Base-by-base conservation (phyloP, 2,329 filamentous ascomycete genomes). In the Beauveria pseudobassiana region DNA sequence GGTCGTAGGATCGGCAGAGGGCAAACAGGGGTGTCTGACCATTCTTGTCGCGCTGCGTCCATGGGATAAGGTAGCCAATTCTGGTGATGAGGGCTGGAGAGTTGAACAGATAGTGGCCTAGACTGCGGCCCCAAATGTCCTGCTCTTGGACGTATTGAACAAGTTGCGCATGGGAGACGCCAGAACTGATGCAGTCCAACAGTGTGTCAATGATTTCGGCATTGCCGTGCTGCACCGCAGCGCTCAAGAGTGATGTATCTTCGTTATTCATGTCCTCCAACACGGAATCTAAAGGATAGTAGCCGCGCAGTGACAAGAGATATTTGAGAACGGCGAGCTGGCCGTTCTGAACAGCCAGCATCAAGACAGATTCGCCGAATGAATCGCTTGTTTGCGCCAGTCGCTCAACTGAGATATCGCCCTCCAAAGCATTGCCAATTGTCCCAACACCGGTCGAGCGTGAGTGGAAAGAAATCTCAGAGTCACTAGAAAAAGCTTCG, bases 21-120 rank as follows among this genome's bases (percentile, higher is more conserved):
- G 95, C 95, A 72, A 99, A 98, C 9, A 99, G 78, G 1, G 95
- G 96, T n/a, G 96, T 99, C 74, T 98, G 95, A 0, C 95, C 95
- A 70, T 98, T 97, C 72, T 92, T 96, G 74, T 99, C 95, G 67
- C 88, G 91, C 73, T 96, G 86, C 62, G 86, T 84, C 95, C 95
- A 99, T 9, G 91, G 90, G 59, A 99, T 79, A 66, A 93, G 76
- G 63, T 83, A 81, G 2, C 92, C 93, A 63, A 98, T 87, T 60
- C 83, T 82, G 50, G 80, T 77, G 66, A 99, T 95, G 22, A 99
- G 79, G 59, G 84, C 81, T 2, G 95, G 95, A 9, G 91, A 88
- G 70, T 96, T 90, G 76, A 99, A 99, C 18, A 99, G 81, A 73
- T 99, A 99, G 74, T 99, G 95, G n/a, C 89, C 95, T 58, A 91